A percentile compares a stretch with the other conserved stretches of the same genome.
Conservation (phyloP, 495 filamentous ascomycete species). For the Penicillium macrosclerotiorum region DNA sequence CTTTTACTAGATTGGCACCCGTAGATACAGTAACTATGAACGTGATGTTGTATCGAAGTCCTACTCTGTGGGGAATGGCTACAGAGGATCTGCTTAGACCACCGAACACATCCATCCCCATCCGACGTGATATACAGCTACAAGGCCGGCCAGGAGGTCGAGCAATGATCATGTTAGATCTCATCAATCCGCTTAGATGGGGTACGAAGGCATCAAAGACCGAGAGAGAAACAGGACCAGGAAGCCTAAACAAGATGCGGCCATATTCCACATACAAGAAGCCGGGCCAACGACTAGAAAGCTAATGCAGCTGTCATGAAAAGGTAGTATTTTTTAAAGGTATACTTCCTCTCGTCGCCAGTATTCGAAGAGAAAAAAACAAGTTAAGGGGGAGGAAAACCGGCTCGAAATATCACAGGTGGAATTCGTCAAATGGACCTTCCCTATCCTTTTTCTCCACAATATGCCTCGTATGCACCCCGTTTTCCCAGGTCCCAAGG, state of each 20-base stretch:
- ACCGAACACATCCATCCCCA: too few species aligned
- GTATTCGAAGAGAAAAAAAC: slow-evolving; percentile 26
- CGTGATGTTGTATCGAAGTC: too few species aligned
- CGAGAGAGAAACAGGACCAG: too few species aligned
- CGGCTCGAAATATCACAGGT: slow-evolving; percentile 31
- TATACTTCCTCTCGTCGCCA: slow-evolving; percentile 29
- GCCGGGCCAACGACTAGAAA: too few species aligned
- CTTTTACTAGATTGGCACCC: too few species aligned
- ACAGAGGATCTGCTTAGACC: too few species aligned
- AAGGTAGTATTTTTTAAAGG: slow-evolving; percentile 20
- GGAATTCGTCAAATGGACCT: slow-evolving; percentile 29
- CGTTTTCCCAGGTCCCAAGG: slow-evolving; percentile 27
- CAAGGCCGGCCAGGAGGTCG: too few species aligned
- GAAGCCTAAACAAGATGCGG: neutral
- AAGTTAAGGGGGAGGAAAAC: slow-evolving; percentile 28
- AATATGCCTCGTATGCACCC: slow-evolving; percentile 32
- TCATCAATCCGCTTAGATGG: too few species aligned
- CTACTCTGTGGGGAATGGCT: too few species aligned
- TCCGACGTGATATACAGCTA: too few species aligned
- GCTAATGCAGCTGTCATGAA: slow-evolving; percentile 22
- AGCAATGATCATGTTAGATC: too few species aligned
- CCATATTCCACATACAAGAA: neutral
- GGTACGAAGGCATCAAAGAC: neutral
- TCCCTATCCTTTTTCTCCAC: slow-evolving; percentile 21
- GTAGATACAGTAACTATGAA: too few species aligned